Conservation (phyloP, 2,329 filamentous ascomycete genomes). For the Colletotrichum orchidophilum region DNA sequence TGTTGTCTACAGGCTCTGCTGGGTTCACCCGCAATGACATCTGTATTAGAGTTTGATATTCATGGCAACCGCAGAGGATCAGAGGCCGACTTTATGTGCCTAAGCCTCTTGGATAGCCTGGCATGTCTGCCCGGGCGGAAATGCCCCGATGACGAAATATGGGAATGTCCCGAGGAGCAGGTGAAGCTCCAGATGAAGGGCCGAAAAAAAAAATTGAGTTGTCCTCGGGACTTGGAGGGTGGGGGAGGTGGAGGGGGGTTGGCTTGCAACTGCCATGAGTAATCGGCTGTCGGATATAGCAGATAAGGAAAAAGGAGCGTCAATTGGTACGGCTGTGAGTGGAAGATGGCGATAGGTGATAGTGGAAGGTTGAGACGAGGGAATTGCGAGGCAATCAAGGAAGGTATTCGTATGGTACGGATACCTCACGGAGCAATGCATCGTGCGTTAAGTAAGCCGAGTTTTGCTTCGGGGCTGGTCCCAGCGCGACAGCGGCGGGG, state of each 20-base stretch:
- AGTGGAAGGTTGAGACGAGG: constrained; percentile 7
- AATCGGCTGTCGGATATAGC: constrained; percentile 24
- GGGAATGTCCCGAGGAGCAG: neutral
- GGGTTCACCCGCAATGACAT: neutral
- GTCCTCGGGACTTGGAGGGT: constrained; percentile 10
- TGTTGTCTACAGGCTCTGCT: neutral
- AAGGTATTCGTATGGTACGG: too few species aligned
- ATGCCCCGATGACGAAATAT: neutral
- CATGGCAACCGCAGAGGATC: neutral
- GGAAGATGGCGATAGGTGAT: constrained; percentile 23
- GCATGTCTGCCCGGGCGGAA: neutral
- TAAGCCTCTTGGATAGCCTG: neutral
- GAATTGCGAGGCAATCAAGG: neutral
- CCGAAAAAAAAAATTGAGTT: constrained; percentile 2
- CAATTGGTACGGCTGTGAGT: constrained; percentile 16
- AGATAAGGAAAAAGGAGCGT: neutral
- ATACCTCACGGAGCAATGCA: neutral
- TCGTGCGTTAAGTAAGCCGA: constrained; percentile 20
- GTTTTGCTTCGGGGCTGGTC: neutral
- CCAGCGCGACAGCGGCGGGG: neutral
- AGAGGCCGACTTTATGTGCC: neutral
- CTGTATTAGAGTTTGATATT: neutral
- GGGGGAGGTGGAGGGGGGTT: neutral
- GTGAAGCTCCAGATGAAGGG: neutral
- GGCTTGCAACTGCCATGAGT: neutral